Base-by-base conservation (phyloP, 1,284 basidiomycete species). In the Cystobasidiaceae sp. region DNA sequence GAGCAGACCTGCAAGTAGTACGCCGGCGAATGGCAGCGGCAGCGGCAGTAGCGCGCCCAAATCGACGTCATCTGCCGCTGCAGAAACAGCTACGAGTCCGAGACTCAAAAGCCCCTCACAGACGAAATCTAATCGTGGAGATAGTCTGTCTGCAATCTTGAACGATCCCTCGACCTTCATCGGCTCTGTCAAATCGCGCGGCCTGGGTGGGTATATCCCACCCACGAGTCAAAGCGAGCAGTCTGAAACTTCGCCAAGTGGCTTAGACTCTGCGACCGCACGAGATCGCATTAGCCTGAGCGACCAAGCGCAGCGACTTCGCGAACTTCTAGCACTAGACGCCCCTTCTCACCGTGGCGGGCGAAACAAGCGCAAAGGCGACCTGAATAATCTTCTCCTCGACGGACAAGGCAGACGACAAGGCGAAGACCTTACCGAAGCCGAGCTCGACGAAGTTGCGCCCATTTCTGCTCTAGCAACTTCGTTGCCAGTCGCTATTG, bases 251-350 rank as follows among this genome's bases (percentile, higher is more conserved):
- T 25, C 25, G n/a, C 19, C 33, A 2, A 17, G 5, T 32, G 23
- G 27, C 17, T 15, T 39, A 27, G 41, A 25, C 28, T 21, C 44
- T 8, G 15, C 32, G 2, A 2, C 66, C 63, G 23, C 60, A 45
- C 21, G 23, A 56, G 13, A 64, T 65, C 0, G 30, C 50, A 11
- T 41, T 51, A 34, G 44, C 46, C 9, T 69, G 61, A 5, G 66
- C 66, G 49, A 66, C 56, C 15, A 68, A 69, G 61, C 67, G 17
- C 39, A 46, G 28, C 15, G 55, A n/a, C 57, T 72, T 4, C 61
- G 71, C 11, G 66, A 72, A 13, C 63, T 71, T 6, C 65, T 72
- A 15, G 72, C 68, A 4, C 67, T 71, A 33, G 72, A 73, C 32
- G 67, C 67, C 2, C 72, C 72, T 1, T 57, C 48, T 28, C 72